Base-by-base conservation (phyloP, 1,284 basidiomycete species). In the Xerocomus amazonicus region DNA sequence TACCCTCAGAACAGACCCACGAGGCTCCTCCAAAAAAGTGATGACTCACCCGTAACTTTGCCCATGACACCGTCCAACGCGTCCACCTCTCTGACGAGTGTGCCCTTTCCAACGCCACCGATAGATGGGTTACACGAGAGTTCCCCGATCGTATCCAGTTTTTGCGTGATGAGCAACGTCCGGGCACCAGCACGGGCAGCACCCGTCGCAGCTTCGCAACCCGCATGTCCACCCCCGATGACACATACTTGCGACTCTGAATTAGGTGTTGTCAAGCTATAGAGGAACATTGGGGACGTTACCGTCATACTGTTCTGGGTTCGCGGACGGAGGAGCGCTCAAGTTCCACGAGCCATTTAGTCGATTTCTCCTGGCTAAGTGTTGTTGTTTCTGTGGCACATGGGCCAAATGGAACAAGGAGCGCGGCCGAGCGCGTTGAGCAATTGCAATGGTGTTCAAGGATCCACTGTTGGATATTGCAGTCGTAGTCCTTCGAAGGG, bases 171-270 rank as follows among this genome's bases (percentile, higher is more conserved):
- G 4, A 96, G 74, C 3, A 92, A 58, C 0, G 92, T 94, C 52
- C 78, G 74, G 1, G 91, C 90, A 2, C 92, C 90, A 0, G 85
- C 82, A 31, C 92, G 75, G 3, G 92, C 90, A 9, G 92, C 80
- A 3, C 85, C 92, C 9, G 91, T 81, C 0, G 92, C 92, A 2
- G 92, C 92, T 67, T 96, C 92, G 58, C 89, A 91, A 1, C 92
- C 92, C 28, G 92, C 92, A 73, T 95, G 92, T 2, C 92, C 92
- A 7, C 87, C 92, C n/a, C 92, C 92, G 56, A 95, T 88, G 28
- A 95, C 77, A 57, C 90, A 87, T 0, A 93, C 90, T 87, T 41
- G 8, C 62, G 28, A 23, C 19, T 23, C 19, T 23, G 19, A 23
- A 23, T 23, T 23, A 23, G 19, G 19, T 23, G 19, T 23, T 23